phyloP scores from a whole-genome alignment of 228 moss, liverwort and hornwort species.

The Sphagnum fallax region DNA sequence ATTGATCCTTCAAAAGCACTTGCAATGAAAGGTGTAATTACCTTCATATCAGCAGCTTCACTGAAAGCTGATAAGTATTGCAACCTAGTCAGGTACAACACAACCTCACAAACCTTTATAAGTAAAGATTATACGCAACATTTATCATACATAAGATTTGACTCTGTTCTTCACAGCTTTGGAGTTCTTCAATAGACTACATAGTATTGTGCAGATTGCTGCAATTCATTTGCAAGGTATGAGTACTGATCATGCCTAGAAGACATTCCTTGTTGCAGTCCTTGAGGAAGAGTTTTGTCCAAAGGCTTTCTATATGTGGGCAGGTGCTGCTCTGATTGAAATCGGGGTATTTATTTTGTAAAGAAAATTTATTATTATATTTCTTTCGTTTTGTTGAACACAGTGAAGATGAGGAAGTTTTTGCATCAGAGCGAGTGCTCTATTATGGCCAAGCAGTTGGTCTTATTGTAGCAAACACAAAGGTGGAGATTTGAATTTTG shows the following conservation, averaged over 20 bases:
- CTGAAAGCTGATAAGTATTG: constrained; percentile 72
- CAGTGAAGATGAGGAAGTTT: constrained; percentile 89
- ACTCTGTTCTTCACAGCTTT: no score
- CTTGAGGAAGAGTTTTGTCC: no score
- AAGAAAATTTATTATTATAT: no score
- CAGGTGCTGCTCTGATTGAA: no score
- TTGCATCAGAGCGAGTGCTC: constrained; percentile 46
- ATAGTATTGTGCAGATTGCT: neutral
- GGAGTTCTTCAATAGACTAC: no score
- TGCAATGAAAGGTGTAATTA: constrained; percentile 47
- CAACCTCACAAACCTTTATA: neutral
- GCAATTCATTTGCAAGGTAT: neutral
- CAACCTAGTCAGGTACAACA: constrained; percentile 60
- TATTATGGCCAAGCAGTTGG: constrained; percentile 76
- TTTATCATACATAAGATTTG: no score
- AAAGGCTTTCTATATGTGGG: no score
- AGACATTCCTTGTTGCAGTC: no score
- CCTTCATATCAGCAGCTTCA: constrained; percentile 64
- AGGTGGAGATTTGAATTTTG: constrained; percentile 22
- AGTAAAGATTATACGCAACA: neutral
- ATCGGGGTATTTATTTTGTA: no score
- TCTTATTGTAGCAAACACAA: constrained; percentile 71
- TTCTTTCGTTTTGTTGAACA: neutral
- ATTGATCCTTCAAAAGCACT: constrained; percentile 69
- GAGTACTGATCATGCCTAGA: neutral